Conservation (phyloP, 257 asterid genomes). For the Lantana camara region DNA sequence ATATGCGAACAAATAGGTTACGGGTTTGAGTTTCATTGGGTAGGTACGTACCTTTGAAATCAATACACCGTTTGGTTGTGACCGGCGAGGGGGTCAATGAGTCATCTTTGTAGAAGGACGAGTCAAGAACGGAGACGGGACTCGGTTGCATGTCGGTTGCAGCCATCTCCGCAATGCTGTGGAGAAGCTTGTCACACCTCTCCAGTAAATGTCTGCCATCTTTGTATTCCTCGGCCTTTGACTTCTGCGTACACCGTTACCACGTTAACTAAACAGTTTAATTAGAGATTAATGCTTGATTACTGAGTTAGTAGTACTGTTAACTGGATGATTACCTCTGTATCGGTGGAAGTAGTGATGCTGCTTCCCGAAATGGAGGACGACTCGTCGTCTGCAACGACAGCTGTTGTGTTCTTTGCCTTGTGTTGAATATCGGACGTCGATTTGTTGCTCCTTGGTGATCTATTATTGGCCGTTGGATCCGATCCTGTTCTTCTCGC, state of each 20-base stretch:
- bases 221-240: slow-evolving; percentile 50
- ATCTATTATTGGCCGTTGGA: slow-evolving; percentile 37
- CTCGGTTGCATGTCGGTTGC: slow-evolving; percentile 74
- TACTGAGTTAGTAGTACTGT: not conserved
- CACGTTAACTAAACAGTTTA: not conserved
- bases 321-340: slow-evolving; percentile 47
- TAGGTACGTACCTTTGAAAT: slow-evolving; percentile 85
- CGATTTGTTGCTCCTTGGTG: slow-evolving; percentile 47
- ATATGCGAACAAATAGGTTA: no score
- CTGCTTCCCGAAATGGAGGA: slow-evolving; percentile 76
- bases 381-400: slow-evolving; percentile 56
- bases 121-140: slow-evolving; percentile 90
- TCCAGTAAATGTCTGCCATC: slow-evolving; percentile 72
- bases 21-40: no score
- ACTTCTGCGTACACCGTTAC: slow-evolving; percentile 39
- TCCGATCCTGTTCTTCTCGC: slow-evolving; percentile 45
- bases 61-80: slow-evolving; percentile 63
- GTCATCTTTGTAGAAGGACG: slow-evolving; percentile 78
- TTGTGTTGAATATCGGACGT: slow-evolving; percentile 39
- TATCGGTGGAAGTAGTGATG: slow-evolving; percentile 57
- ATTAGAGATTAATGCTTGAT: not conserved
- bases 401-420: slow-evolving; percentile 45
- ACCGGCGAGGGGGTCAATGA: slow-evolving; percentile 76
- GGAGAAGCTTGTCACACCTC: slow-evolving; percentile 86
- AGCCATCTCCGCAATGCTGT: slow-evolving; percentile 78